Evolutionary conservation across 768 basidiomycete species (phyloP), one percentile per base, ranked within the genome.

Genomic region (Coprinopsis cinerea): DNA sequence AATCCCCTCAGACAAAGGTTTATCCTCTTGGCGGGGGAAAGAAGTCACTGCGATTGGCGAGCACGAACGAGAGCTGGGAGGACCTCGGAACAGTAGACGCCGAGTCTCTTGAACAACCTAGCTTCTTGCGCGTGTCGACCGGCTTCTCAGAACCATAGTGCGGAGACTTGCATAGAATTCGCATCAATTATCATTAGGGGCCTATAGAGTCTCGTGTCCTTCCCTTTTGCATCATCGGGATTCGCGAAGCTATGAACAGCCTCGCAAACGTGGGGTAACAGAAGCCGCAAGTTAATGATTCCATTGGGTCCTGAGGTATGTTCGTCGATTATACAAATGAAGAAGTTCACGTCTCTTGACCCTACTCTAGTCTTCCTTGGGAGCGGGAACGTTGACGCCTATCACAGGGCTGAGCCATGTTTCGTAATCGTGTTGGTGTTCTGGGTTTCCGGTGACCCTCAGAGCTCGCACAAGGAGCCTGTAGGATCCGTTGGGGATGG

Each of bases 361-460:
- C n/a, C n/a, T n/a, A n/a, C n/a, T n/a, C n/a, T n/a, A n/a, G n/a
- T n/a, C n/a, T n/a, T 32, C 7, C 30, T 7, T 9, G 30, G 30
- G 30, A 9, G 30, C 9, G 7, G 30, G 30, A 32, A 15, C 30
- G 15, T 7, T 15, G 18, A 45, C 18, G 7, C 82, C 53, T 75
- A 68, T 54, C 44, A 74, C 59, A 11, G 72, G 71, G 49, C 74
- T 73, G 49, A 75, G 56, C 69, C 67, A 77, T 42, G 68, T 70
- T 47, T 77, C 75, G 43, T 68, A 76, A 54, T 76, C 73, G 22
- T 62, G 64, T 52, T 75, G 67, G 20, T 63, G 67, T n/a, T 53
- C 61, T 17, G 69, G 61, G 49, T 76, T 54, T 0, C 74, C 75
- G 7, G 74, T 74, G 3, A 75, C 73, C 44, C 55, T 66, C 47